phyloP scores from a whole-genome alignment of 2,329 filamentous ascomycete genomes.

The Claviceps citrina region DNA sequence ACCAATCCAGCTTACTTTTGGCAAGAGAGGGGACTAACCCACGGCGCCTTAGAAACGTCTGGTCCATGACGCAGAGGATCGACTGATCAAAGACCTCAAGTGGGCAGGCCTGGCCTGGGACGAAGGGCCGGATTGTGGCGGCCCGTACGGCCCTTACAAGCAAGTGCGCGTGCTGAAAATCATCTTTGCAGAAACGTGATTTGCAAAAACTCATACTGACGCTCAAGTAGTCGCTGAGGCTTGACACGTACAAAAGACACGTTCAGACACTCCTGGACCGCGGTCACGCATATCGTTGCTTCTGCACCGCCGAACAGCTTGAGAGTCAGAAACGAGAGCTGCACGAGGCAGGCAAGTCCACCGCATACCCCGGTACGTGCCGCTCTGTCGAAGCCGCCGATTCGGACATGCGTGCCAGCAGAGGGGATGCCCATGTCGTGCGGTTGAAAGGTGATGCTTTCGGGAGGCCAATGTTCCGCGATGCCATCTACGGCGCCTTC shows the following conservation, averaged over 20 bases:
- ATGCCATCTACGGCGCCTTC: slow-evolving; percentile 64
- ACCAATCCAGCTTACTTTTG: neutral
- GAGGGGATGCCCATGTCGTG: slow-evolving; percentile 59
- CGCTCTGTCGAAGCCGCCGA: slow-evolving; percentile 48
- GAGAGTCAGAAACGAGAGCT: slow-evolving; percentile 49
- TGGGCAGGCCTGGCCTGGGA: slow-evolving; percentile 92
- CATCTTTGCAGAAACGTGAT: neutral
- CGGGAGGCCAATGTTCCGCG: slow-evolving; percentile 48
- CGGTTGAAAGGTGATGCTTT: slow-evolving; percentile 49
- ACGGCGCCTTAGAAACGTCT: slow-evolving; percentile 51
- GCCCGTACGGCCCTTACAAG: slow-evolving; percentile 71
- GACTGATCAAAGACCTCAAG: slow-evolving; percentile 61
- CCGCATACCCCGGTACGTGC: slow-evolving; percentile 50
- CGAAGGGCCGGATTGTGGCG: slow-evolving; percentile 75
- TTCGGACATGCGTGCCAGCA: slow-evolving; percentile 52
- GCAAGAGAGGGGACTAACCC: neutral
- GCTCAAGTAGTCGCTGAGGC: slow-evolving; percentile 54
- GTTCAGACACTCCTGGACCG: slow-evolving; percentile 51
- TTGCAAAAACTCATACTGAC: neutral
- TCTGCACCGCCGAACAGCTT: slow-evolving; percentile 63
- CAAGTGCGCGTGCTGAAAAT: slow-evolving; percentile 40
- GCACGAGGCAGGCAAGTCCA: slow-evolving; percentile 32
- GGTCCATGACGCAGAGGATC: slow-evolving; percentile 61
- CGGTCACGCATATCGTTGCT: slow-evolving; percentile 79
- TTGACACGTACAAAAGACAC: slow-evolving; percentile 55